These are phyloP conservation scores for Venturia aucupariae DNA, from an alignment of 2,329 filamentous ascomycete species.

Conservation along the genomic window DNA sequence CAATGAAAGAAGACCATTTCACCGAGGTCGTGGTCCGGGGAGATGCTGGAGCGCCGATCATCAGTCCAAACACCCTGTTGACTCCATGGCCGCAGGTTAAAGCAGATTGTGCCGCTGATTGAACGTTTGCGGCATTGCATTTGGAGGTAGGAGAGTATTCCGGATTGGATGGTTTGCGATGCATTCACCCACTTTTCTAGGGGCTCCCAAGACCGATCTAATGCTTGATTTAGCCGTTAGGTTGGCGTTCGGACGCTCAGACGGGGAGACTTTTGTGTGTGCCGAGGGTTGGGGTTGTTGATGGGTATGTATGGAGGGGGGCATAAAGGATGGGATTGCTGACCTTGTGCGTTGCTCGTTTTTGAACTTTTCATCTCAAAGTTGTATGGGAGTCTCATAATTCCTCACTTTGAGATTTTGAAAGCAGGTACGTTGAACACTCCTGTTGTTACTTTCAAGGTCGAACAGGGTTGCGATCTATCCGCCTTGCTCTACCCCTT, in stretches of 20 bases:
- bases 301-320: background rate
- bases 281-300: background rate
- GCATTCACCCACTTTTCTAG: background rate
- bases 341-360: background rate
- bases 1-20: background rate
- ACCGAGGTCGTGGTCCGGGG: background rate
- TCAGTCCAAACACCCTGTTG: background rate
- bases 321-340: background rate
- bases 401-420: background rate
- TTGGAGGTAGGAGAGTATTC: background rate
- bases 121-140: background rate
- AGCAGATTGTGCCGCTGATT: background rate
- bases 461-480: background rate
- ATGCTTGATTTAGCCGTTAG: background rate
- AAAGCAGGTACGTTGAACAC: background rate
- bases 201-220: background rate
- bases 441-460: background rate
- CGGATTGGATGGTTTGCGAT: background rate
- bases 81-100: background rate
- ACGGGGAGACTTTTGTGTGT: too few relatives aligned
- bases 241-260: background rate
- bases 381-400: background rate
- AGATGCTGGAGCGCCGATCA: background rate
- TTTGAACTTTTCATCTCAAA: background rate
- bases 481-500: background rate